Evolutionary conservation across 495 filamentous ascomycete species (phyloP).

Genomic region (Podospora fimiseda): DNA sequence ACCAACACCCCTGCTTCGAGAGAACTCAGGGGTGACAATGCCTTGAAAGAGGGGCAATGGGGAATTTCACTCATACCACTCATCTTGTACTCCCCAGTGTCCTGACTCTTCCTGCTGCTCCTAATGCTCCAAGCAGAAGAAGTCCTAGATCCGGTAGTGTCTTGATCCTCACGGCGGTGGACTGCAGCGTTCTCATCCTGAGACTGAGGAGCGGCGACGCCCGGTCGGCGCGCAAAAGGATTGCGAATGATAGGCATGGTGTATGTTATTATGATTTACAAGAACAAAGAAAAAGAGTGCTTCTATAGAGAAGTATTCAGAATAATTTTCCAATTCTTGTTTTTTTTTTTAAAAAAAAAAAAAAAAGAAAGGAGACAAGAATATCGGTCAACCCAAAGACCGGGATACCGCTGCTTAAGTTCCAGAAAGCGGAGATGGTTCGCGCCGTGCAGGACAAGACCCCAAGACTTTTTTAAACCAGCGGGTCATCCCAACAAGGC

Average conservation of each 20-base stretch:
- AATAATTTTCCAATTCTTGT: not conserved
- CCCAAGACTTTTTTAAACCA: not conserved
- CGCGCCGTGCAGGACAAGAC: not conserved
- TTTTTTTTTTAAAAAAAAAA: not conserved
- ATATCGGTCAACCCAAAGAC: not conserved
- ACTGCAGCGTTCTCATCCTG: constrained; percentile 53
- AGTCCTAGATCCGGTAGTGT: constrained; percentile 49
- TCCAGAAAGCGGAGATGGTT: not conserved
- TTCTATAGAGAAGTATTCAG: not conserved
- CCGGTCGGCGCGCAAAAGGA: constrained; percentile 57
- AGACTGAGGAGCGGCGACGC: constrained; percentile 28
- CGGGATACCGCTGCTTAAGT: constrained; percentile 2
- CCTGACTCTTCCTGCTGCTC: constrained; percentile 45
- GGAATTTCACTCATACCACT: too few species aligned
- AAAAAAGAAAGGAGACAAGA: not conserved
- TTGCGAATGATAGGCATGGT: constrained; percentile 77
- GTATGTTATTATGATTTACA: not conserved
- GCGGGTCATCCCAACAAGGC: not conserved
- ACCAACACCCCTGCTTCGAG: too few species aligned
- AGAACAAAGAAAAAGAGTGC: not conserved
- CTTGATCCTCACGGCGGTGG: constrained; percentile 48
- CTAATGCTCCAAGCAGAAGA: constrained; percentile 59
- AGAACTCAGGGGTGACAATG: too few species aligned
- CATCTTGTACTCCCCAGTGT: constrained; percentile 73
- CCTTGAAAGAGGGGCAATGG: too few species aligned